These are phyloP conservation scores for Thyridium curvatum DNA, from an alignment of 2,329 filamentous ascomycete species.

Conservation along the genomic window DNA sequence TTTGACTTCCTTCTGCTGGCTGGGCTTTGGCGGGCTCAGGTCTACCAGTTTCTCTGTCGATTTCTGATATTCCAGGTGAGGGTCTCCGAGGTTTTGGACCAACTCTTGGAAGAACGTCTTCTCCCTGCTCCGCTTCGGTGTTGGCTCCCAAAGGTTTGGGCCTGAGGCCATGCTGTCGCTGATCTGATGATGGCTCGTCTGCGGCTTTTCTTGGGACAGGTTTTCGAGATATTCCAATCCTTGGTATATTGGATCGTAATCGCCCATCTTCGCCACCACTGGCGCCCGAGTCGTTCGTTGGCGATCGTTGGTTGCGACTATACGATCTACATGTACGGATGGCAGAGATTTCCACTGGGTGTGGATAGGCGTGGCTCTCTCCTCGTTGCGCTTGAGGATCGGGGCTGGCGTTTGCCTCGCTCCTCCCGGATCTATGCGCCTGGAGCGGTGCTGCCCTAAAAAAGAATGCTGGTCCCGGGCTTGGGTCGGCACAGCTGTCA, in stretches of 20 bases:
- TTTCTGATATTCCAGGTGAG: not conserved
- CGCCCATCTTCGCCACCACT: too few species aligned
- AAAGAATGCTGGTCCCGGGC: slow-evolving; percentile 17
- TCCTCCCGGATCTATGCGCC: slow-evolving; percentile 6
- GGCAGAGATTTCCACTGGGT: not conserved
- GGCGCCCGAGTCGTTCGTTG: not conserved
- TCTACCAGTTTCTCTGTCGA: slow-evolving; percentile 3
- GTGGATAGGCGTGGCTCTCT: not conserved
- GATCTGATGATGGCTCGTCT: slow-evolving; percentile 15
- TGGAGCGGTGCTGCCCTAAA: slow-evolving; percentile 24
- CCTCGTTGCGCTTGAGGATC: not conserved
- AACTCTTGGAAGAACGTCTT: too few species aligned
- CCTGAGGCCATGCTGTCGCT: slow-evolving; percentile 31
- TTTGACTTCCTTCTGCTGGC: not conserved
- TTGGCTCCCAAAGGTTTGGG: slow-evolving; percentile 20
- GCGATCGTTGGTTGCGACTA: not conserved
- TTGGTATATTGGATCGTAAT: too few species aligned
- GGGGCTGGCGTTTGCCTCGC: not conserved
- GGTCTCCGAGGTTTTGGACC: not conserved
- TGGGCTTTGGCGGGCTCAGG: not conserved
- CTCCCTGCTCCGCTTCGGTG: slow-evolving; percentile 4
- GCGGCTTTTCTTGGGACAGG: slow-evolving; percentile 3
- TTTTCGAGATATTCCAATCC: slow-evolving; percentile 5
- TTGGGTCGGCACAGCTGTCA: not conserved
- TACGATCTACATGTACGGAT: not conserved